Evolutionary conservation across 2,329 filamentous ascomycete species (phyloP).

Genomic region (Cryphonectria parasitica): DNA sequence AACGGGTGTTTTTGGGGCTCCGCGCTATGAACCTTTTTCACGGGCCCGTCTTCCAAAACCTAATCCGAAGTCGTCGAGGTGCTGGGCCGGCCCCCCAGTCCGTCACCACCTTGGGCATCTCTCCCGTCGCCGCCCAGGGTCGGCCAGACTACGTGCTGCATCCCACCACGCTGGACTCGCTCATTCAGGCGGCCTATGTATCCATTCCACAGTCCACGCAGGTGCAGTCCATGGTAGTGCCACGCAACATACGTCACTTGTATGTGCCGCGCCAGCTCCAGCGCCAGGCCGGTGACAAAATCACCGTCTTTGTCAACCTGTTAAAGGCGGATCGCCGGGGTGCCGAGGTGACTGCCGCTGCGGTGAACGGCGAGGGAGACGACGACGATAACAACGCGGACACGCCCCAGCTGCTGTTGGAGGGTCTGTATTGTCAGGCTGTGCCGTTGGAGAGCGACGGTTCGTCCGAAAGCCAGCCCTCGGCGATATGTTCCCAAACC

Average conservation of each 20-base stretch:
- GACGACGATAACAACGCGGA: not conserved
- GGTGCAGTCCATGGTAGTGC: conserved; percentile 5
- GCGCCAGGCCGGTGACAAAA: not conserved
- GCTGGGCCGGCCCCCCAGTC: not conserved
- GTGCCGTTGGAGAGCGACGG: conserved; percentile 4
- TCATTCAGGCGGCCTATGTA: conserved; percentile 29
- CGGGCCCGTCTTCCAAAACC: conserved; percentile 34
- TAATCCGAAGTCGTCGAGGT: not conserved
- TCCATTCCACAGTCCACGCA: conserved; percentile 12
- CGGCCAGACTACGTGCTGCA: conserved; percentile 31
- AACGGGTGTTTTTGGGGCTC: conserved; percentile 29
- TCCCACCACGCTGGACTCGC: conserved; percentile 34
- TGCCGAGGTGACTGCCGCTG: not conserved
- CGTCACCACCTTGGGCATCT: not conserved
- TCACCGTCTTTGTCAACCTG: not conserved
- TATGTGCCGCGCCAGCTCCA: not conserved
- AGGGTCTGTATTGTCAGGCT: conserved; percentile 15
- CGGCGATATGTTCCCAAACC: not conserved
- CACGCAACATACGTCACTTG: conserved; percentile 11
- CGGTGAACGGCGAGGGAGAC: not conserved
- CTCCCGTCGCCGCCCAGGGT: not conserved
- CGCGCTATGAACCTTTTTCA: conserved; percentile 29
- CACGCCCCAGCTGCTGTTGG: not conserved
- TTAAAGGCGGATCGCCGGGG: not conserved
- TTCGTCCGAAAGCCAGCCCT: not conserved